Evolutionary conservation across 495 filamentous ascomycete genomes (phyloP), one percentile per base, ranked within the genome.

Genomic region (Xylona heveae): DNA sequence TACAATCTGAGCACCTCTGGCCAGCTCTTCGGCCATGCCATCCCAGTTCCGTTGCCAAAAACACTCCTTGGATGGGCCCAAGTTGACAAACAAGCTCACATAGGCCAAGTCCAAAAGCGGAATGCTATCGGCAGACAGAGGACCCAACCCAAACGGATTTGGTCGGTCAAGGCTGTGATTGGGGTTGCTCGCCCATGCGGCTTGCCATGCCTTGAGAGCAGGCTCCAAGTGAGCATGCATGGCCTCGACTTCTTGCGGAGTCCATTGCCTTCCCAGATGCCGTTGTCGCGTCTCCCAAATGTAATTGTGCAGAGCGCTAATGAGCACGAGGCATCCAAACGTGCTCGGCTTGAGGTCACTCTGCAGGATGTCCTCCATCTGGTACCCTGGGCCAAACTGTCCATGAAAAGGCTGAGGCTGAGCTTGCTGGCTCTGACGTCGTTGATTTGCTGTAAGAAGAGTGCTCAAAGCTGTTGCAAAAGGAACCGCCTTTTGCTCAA

Each of bases 151-250:
- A 41, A 69, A 83, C 2, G 83, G 83, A 47, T 90, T 92, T 2
- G 84, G 84, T 29, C 84, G 64, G 49, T 93, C 80, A 8, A 84
- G 51, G 42, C 75, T 88, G 52, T 94, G 85, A 24, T 81, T 62
- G 6, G 79, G 74, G 44, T 83, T 88, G 39, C 68, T 75, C 14
- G 74, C 72, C 85, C 88, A 97, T 1, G 83, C 88, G 28, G 79
- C 73, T 51, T 92, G 81, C 88, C 88, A 97, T 10, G 88, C 84
- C 48, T 78, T 72, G 37, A 97, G 55, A 15, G 90, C 88, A 6
- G 88, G 88, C 45, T 94, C 88, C 32, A 97, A 90, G 46, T 91
- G 83, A 8, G 78, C 74, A 51, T 93, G 83, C 85, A 97, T 92
- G 30, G 80, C 77, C 40, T 95, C 82, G 0, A 81, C 90, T 49